These are phyloP conservation scores for Schrenkiella parvula DNA, from an alignment of 345 rosid genomes.

Conservation along the genomic window DNA sequence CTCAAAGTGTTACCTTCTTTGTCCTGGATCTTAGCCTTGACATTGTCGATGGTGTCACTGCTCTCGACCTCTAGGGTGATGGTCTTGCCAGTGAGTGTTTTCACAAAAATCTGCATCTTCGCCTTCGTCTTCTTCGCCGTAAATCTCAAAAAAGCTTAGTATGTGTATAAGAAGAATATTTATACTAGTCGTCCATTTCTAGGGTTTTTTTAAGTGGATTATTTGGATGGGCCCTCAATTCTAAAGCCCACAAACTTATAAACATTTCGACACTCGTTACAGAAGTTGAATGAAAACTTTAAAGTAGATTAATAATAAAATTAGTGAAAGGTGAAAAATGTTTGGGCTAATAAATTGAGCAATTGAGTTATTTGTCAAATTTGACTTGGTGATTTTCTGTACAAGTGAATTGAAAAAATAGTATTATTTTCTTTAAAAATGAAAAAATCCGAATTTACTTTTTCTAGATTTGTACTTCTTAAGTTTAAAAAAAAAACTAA, in stretches of 20 bases:
- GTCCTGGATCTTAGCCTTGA: conserved; percentile 90
- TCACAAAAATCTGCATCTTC: conserved; percentile 90
- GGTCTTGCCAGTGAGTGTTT: conserved; percentile 90
- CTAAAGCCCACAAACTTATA: neutral
- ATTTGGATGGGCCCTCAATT: neutral
- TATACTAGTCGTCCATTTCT: conserved; percentile 18
- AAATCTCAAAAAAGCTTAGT: neutral
- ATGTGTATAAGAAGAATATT: neutral
- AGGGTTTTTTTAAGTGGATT: conserved; percentile 23
- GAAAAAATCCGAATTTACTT: too few relatives aligned
- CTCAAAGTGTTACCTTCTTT: conserved; percentile 54
- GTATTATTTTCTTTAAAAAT: too few relatives aligned
- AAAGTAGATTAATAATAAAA: too few relatives aligned
- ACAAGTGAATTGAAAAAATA: too few relatives aligned
- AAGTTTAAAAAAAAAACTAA: too few relatives aligned
- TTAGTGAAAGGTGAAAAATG: neutral
- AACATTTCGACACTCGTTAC: neutral
- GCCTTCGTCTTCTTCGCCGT: conserved; percentile 9
- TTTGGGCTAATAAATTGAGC: too few relatives aligned
- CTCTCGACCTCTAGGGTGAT: conserved; percentile 95
- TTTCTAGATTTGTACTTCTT: too few relatives aligned
- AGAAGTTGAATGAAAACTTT: neutral
- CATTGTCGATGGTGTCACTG: conserved; percentile 85
- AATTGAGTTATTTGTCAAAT: too few relatives aligned
- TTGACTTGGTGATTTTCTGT: too few relatives aligned